phyloP scores from a whole-genome alignment of 1,139 yeast genomes.

The Magnusiomyces tetraspermus region DNA sequence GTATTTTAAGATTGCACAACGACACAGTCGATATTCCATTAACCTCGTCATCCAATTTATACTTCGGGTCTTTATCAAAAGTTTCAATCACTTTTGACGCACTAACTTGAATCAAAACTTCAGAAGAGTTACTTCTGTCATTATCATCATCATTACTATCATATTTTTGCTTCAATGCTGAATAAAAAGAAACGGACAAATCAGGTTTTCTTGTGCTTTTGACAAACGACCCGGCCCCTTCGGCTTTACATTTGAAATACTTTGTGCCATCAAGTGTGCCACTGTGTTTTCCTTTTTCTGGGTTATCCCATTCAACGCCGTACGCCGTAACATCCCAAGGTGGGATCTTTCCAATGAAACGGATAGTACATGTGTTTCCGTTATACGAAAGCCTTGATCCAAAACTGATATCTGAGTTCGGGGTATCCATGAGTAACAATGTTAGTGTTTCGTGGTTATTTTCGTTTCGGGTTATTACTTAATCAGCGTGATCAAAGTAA shows the following conservation, averaged over 20 bases:
- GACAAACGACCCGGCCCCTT: slow-evolving; percentile 56
- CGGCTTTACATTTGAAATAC: slow-evolving; percentile 36
- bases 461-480: too few species aligned
- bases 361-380: slow-evolving; percentile 52
- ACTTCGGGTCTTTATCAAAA: slow-evolving; percentile 55
- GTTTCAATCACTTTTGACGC: slow-evolving; percentile 49
- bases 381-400: slow-evolving; percentile 42
- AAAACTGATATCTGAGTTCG: too few species aligned
- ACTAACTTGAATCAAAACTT: slow-evolving; percentile 21
- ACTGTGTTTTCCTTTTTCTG: slow-evolving; percentile 46
- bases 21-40: slow-evolving; percentile 41
- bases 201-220: slow-evolving; percentile 38
- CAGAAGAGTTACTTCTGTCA: not conserved
- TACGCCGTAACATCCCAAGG: slow-evolving; percentile 56
- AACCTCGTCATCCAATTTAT: slow-evolving; percentile 41
- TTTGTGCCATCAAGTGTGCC: slow-evolving; percentile 40
- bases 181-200: slow-evolving; percentile 33
- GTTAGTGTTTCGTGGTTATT: too few species aligned
- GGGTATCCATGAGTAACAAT: too few species aligned
- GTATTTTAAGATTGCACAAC: slow-evolving; percentile 35
- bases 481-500: too few species aligned
- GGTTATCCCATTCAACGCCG: slow-evolving; percentile 85
- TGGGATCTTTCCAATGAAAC: slow-evolving; percentile 50
- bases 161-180: slow-evolving; percentile 46
- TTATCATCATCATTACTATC: not conserved